phyloP scores from a whole-genome alignment of 192 early-diverging fungal species.

The Powellomyces hirtus region DNA sequence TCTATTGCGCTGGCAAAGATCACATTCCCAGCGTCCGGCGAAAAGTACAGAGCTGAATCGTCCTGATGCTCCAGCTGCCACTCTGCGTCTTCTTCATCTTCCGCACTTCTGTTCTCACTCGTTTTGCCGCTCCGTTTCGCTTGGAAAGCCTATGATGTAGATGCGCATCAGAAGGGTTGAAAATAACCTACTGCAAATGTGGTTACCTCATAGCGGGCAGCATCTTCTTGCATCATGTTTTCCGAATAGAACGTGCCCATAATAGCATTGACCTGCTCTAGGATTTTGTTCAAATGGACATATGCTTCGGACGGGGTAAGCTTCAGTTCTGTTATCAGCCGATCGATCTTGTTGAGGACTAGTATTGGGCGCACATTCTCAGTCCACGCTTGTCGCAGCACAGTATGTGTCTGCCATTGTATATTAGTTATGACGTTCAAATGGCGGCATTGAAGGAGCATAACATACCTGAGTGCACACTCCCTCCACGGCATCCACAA shows the following conservation, averaged over 20 bases:
- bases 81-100: slow-evolving; percentile 56
- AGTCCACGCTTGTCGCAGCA: slow-evolving; percentile 90
- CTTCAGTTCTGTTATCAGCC: slow-evolving; percentile 90
- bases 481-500: slow-evolving; percentile 98
- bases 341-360: slow-evolving; percentile 98
- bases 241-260: slow-evolving; percentile 92
- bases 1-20: slow-evolving; percentile 94
- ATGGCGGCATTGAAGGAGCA: too few species aligned
- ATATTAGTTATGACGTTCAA: too few species aligned
- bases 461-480: slow-evolving; percentile 89
- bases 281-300: slow-evolving; percentile 84
- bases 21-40: slow-evolving; percentile 93
- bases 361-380: slow-evolving; percentile 91
- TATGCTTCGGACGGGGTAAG: slow-evolving; percentile 92
- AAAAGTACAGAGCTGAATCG: slow-evolving; percentile 93
- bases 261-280: slow-evolving; percentile 97
- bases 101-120: slow-evolving; percentile 6
- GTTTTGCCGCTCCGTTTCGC: neutral
- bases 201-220: slow-evolving; percentile 56
- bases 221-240: slow-evolving; percentile 78
- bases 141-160: neutral
- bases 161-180: neutral
- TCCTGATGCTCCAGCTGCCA: slow-evolving; percentile 89
- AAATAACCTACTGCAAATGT: neutral
- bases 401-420: slow-evolving; percentile 82